Evolutionary conservation across 2,329 filamentous ascomycete species (phyloP), one percentile per base, ranked within the genome.

Genomic region (Aspergillus ustus): DNA sequence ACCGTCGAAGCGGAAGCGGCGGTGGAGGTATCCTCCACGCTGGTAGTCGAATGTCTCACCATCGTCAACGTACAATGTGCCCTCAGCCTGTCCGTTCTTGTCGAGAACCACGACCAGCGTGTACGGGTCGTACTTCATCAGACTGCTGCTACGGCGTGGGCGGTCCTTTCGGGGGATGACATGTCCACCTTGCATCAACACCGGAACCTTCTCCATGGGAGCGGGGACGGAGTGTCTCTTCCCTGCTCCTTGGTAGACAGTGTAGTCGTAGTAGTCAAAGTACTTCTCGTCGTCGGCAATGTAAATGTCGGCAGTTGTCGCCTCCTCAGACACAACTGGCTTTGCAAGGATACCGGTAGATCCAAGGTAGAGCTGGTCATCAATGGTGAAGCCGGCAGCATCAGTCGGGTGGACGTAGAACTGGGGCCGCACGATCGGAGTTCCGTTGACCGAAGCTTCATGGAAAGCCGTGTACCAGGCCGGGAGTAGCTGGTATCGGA

Each of bases 391-490:
- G n/a, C 93, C 93, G 52, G 83, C 84, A 76, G 97, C 94, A 67
- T 96, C 93, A 0, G 85, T 82, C 0, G 95, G 95, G 72, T 97
- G 92, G 1, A 92, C 90, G 81, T 94, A 98, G 80, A 93, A 96
- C 80, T 98, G 93, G 9, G 95, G 94, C 56, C 92, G 87, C 59
- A 99, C 83, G 69, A 99, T 94, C 0, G 95, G 95, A 59, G 89
- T 91, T 45, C 93, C 94, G 52, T 91, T 88, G 17, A 88, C 84
- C 69, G 91, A 90, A 13, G 95, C 92, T 72, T 96, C 88, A 73
- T 94, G 92, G 83, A 99, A 99, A 8, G 94, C 93, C 1, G 94
- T 98, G 77, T 99, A 99, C 93, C 93, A 98, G 1, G 91, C 88
- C 29, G 95, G 95, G 45, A 99, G 85, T 40, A 99, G 84, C 65